Evolutionary conservation across 1,139 yeast genomes (phyloP), one percentile per base, ranked within the genome.

Genomic region (Zygotorulaspora mrakii): DNA sequence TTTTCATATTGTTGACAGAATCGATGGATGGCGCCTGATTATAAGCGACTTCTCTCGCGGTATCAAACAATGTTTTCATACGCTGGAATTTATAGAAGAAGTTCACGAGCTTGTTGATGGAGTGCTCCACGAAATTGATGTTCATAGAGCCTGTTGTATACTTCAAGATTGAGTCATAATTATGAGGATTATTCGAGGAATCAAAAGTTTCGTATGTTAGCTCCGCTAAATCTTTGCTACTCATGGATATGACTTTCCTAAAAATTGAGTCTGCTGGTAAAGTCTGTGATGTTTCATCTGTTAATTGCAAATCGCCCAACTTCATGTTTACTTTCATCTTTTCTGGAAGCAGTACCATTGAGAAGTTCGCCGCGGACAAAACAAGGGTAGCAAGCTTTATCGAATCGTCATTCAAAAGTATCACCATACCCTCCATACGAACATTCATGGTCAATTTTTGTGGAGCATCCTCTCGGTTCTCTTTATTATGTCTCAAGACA

Each of bases 21-120:
- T 65, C 66, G n/a, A 65, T 51, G n/a, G 62, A 59, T 2, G 64
- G 64, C 3, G 64, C 65, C 47, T 76, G 79, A 42, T 76, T 70
- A 57, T 79, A 69, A 0, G 97, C 96, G 9, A 89, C 86, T 53
- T 83, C 87, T 46, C 98, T 74, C 0, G 97, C 95, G 12, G 76
- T 69, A 54, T 91, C 98, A 60, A 83, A 91, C 11, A 89, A 71
- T 1, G 79, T 78, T 61, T 91, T 91, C 96, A 91, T 87, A 52
- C 76, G 76, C 45, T 79, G 82, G 57, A 94, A 85, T 53, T 84
- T 84, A 49, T 77, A 77, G 53, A 87, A 66, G 55, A 79, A 89
- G 22, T 74, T 71, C 30, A 83, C 59, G 8, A 91, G 74, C 49
- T 81, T 75, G 31, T 79, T 72, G 50, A 87, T 72, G 0, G 97